Evolutionary conservation across 163 green algal species (phyloP), one percentile per base, ranked within the genome.

Genomic region (Chloroidium sp.): DNA sequence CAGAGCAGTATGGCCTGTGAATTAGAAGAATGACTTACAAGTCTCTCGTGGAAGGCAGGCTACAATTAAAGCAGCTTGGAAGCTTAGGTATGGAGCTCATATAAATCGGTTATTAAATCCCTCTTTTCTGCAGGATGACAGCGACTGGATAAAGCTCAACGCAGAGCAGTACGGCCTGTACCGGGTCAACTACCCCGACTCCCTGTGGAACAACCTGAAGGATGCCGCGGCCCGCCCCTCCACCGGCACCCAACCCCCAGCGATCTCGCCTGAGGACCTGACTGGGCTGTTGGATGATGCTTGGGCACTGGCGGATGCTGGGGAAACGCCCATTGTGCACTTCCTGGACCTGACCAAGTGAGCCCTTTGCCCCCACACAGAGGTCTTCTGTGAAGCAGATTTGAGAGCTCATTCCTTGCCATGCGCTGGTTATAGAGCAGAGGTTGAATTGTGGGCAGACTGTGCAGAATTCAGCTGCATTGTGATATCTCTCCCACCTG

Each of bases 141-240:
- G 13, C 2, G 76, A 74, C 57, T 92, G 87, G 87, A 72, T 90
- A 2, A 91, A 91, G 83, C 76, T 90, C n/a, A 92, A 92, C 72
- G 85, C 85, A 0, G 77, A 76, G 4, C 88, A 91, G 80, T 81
- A 82, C 13, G 86, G 85, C 2, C 83, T 78, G 4, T 90, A 86
- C 84, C 77, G 87, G 12, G 87, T 90, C n/a, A 78, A 87, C 6
- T 92, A 92, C 77, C 74, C 77, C 2, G 36, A 76, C 36, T 12
- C 72, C 2, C 76, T 89, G 77, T 91, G 87, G 87, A 36, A 58
- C 1, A 14, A 60, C 4, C 82, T 89, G 69, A 82, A 81, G 36
- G 36, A 36, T 36, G 36, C 36, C 36, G 36, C 36, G 36, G 36
- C 36, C 81, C 2, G 76, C 68, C 6, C 64, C 69, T 1, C 69